Evolutionary conservation across 2,329 filamentous ascomycete species (phyloP), one percentile per base, ranked within the genome.

Genomic region (Amesomyces nigricolor): DNA sequence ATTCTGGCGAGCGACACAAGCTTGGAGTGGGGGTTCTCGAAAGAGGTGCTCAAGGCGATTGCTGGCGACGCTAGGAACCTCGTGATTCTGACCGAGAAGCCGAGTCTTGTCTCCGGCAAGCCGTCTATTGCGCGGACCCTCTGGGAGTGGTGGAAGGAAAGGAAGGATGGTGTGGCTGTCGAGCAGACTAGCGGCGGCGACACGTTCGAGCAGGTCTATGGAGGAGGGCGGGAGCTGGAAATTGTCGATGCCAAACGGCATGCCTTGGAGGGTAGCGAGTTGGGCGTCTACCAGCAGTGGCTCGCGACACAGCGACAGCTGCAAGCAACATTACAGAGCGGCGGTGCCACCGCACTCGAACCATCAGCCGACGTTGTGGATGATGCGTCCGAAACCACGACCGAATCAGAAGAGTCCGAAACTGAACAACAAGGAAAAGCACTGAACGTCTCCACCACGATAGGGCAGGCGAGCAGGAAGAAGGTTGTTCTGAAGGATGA

Each of bases 1-100:
- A 94, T 99, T 50, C 77, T 99, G 54, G 91, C 94, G 2, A 96
- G 90, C 63, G 92, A 97, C 68, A 81, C 85, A 3, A 95, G 89
- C 30, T 73, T 97, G 17, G 90, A 96, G 64, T 99, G 94, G 94
- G 94, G 94, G 0, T 95, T 96, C 66, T 95, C 94, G 0, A 89
- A 87, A 65, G 85, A 92, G 51, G 78, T 91, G 0, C 73, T 99
- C 47, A 83, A 81, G 60, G 78, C 79, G 9, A 78, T 99, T 53
- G 90, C 90, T 0, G 78, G 81, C 56, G 88, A 95, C 61, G 75
- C 86, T 1, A 83, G 85, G 42, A 99, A 96, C 68, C 74, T 97
- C 45, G 81, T 99, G 37, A 83, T 99, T 51, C 72, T 99, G 43
- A 96, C 92, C 0, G 91, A 97, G 64, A 82, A 85, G 60, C 78